Evolutionary conservation across 257 asterid genomes (phyloP).

Genomic region (Catharanthus roseus): DNA sequence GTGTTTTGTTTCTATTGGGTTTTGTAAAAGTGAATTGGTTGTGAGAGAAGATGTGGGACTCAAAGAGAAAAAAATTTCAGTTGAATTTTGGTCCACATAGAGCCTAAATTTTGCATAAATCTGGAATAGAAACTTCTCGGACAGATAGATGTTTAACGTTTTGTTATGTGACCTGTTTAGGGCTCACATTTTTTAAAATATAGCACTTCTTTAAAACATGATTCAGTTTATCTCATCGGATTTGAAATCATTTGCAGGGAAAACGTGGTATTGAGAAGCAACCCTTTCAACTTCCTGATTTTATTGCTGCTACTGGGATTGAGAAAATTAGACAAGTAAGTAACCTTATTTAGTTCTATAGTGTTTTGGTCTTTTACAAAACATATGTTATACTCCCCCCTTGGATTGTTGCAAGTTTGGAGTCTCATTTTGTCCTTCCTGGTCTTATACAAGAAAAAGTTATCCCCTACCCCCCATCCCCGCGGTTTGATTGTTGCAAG

Average conservation of each 20-base stretch:
- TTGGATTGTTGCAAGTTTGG: background rate
- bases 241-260: slow-evolving; percentile 65
- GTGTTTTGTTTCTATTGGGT: no score
- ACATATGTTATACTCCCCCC: no score
- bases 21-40: no score
- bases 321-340: slow-evolving; percentile 98
- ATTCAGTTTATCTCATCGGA: slow-evolving; percentile 34
- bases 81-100: no score
- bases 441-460: no score
- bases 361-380: background rate
- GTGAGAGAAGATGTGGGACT: no score
- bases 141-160: background rate
- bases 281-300: slow-evolving; percentile 97
- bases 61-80: no score
- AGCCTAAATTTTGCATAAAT: slow-evolving; percentile 13
- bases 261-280: slow-evolving; percentile 95
- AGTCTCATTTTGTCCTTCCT: no score
- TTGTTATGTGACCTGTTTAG: background rate
- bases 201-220: background rate
- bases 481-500: no score
- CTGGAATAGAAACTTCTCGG: background rate
- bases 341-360: background rate
- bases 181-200: background rate
- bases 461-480: no score
- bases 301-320: slow-evolving; percentile 98